Evolutionary conservation across 202 grass and related monocot species (phyloP).

Genomic region (Dendrocalamus latiflorus): DNA sequence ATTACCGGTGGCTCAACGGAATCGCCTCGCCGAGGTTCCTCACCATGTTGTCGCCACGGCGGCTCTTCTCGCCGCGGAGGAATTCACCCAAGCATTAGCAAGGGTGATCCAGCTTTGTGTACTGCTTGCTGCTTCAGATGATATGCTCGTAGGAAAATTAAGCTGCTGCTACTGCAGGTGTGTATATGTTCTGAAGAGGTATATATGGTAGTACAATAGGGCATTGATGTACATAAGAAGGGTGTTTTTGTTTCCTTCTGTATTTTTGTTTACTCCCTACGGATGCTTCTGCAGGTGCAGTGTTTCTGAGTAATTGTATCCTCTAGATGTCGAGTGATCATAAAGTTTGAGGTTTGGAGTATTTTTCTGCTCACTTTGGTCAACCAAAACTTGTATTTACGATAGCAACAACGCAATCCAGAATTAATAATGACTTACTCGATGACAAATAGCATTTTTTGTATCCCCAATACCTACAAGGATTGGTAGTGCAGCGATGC

Average conservation of each 20-base stretch:
- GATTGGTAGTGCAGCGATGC: background rate
- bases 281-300: background rate
- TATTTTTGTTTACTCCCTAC: background rate
- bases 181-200: conserved; percentile 31
- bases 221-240: conserved; percentile 39
- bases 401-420: background rate
- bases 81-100: no score
- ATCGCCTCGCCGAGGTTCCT: no score
- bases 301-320: background rate
- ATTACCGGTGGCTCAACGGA: no score
- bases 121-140: conserved; percentile 25
- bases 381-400: background rate
- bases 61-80: no score
- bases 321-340: background rate
- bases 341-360: background rate
- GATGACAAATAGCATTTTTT: background rate
- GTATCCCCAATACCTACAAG: background rate
- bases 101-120: conserved; percentile 18
- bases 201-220: background rate
- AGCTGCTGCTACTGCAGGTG: conserved; percentile 23
- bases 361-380: background rate
- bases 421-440: no score
- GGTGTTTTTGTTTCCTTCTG: background rate
- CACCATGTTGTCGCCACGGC: no score
- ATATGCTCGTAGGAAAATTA: background rate